These are phyloP conservation scores for Cladophialophora chaetospira DNA, from an alignment of 2,329 filamentous ascomycete species.

Conservation along the genomic window DNA sequence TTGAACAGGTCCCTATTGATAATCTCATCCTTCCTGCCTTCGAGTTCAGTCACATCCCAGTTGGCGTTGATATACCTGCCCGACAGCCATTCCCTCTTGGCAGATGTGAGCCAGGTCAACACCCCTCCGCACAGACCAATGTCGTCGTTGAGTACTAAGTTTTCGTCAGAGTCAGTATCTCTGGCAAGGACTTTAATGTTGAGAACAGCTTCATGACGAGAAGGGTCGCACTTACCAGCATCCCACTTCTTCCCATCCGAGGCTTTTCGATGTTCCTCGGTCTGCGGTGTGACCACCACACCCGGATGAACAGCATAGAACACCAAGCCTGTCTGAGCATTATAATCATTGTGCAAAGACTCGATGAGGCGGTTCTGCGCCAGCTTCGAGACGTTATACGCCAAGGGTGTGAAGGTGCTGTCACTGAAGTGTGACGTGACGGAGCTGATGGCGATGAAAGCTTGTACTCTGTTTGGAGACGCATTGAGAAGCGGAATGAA, in stretches of 20 bases:
- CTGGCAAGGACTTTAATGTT: too few species aligned
- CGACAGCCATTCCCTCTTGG: constrained; percentile 49
- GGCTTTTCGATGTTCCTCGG: background rate
- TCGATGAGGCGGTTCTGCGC: constrained; percentile 55
- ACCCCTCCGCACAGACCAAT: constrained; percentile 7
- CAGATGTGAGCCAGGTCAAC: constrained; percentile 46
- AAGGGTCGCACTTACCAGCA: constrained; percentile 7
- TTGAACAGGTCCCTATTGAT: constrained; percentile 34
- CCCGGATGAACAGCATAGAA: constrained; percentile 46
- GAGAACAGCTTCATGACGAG: too few species aligned
- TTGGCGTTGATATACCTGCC: constrained; percentile 49
- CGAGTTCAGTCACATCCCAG: constrained; percentile 53
- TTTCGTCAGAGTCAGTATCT: background rate
- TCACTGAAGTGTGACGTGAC: constrained; percentile 43
- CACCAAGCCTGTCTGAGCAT: constrained; percentile 43
- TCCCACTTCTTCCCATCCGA: constrained; percentile 8
- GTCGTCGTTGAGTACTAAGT: constrained; percentile 11
- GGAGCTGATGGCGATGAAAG: constrained; percentile 50
- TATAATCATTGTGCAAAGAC: constrained; percentile 51
- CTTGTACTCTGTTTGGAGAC: constrained; percentile 47
- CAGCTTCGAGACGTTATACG: constrained; percentile 54
- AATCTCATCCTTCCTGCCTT: constrained; percentile 47
- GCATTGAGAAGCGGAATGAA: constrained; percentile 53
- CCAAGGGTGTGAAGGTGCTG: constrained; percentile 38
- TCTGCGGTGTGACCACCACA: constrained; percentile 39